phyloP scores from a whole-genome alignment of 352 stramenopile genomes.

The Globisporangium apiculatum region DNA sequence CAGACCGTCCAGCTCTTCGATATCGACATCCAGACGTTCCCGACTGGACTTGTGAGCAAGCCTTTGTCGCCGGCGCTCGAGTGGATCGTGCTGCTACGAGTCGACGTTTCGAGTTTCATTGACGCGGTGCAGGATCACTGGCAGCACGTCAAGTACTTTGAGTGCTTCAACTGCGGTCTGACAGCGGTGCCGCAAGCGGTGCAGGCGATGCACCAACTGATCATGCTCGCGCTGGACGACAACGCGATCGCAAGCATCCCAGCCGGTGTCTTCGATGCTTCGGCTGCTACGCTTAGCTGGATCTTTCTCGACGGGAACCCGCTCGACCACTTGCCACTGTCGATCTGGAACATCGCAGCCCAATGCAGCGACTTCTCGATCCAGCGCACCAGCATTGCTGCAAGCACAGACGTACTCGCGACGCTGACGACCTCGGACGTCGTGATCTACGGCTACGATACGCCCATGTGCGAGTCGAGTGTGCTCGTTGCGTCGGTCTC shows the following conservation, averaged over 20 bases:
- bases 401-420: not conserved
- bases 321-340: not conserved
- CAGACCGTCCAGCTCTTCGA: slow-evolving; percentile 1
- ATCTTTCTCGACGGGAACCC: slow-evolving; percentile 1
- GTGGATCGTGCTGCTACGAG: not conserved
- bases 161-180: slow-evolving; percentile 4
- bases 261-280: not conserved
- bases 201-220: not conserved
- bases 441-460: slow-evolving; percentile 2
- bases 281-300: not conserved
- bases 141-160: slow-evolving; percentile 7
- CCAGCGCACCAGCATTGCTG: slow-evolving; percentile 4
- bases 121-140: not conserved
- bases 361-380: slow-evolving; percentile 5
- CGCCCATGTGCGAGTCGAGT: slow-evolving; percentile 1
- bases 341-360: slow-evolving; percentile 2
- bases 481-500: not conserved
- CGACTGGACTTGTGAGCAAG: not conserved
- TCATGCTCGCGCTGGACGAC: slow-evolving; percentile 1
- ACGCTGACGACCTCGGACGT: not conserved
- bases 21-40: not conserved
- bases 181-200: not conserved
- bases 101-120: not conserved
- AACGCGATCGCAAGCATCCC: not conserved
- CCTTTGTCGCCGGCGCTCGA: not conserved